Evolutionary conservation across 345 rosid genomes (phyloP).

Genomic region (Carallia brachiata): DNA sequence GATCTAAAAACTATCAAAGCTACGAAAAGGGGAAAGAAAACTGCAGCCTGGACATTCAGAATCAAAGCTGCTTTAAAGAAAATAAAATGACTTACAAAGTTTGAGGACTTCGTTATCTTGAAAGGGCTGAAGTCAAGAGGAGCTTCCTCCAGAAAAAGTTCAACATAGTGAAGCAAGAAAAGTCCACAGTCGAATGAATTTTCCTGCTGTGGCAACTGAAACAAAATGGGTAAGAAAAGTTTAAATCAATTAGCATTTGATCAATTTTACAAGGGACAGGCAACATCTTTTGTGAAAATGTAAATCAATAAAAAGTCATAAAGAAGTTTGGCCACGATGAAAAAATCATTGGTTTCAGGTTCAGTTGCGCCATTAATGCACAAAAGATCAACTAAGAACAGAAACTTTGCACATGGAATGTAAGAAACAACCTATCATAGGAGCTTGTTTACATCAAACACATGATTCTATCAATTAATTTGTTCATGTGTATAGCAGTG

Average conservation of each 20-base stretch:
- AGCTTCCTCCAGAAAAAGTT: slow-evolving; percentile 80
- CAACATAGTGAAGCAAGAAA: slow-evolving; percentile 91
- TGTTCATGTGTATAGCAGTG: too few species aligned
- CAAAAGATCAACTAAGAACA: too few species aligned
- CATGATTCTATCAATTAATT: too few species aligned
- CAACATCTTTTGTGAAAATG: neutral
- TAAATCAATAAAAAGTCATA: neutral
- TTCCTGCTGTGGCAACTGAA: slow-evolving; percentile 96
- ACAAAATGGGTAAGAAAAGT: slow-evolving; percentile 3
- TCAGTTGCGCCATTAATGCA: too few species aligned
- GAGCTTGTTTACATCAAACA: too few species aligned
- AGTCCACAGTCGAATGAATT: slow-evolving; percentile 93
- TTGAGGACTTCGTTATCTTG: slow-evolving; percentile 56
- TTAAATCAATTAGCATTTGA: neutral
- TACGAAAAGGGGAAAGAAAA: neutral
- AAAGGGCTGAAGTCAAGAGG: slow-evolving; percentile 71
- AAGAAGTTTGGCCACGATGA: neutral
- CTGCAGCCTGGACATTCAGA: neutral
- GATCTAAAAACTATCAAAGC: neutral
- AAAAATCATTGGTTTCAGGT: too few species aligned
- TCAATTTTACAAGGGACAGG: neutral
- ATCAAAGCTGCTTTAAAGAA: neutral
- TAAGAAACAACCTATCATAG: too few species aligned
- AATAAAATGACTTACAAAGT: slow-evolving; percentile 63
- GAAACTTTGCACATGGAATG: too few species aligned